These are phyloP conservation scores for Ceriops decandra DNA, from an alignment of 345 rosid genomes.

Conservation along the genomic window DNA sequence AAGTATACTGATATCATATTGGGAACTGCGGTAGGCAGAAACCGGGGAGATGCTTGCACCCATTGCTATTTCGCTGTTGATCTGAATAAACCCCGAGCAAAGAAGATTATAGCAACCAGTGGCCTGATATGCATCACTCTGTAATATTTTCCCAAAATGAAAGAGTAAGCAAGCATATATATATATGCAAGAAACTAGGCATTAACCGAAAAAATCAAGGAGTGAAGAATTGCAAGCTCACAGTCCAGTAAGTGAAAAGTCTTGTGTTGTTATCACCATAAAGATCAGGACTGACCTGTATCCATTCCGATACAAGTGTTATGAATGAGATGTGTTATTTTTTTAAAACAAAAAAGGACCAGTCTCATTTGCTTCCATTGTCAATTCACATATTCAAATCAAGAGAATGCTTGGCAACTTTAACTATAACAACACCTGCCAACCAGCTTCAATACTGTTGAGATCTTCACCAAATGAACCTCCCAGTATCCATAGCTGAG, in stretches of 20 bases:
- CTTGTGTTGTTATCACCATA: conserved; percentile 31
- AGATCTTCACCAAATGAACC: conserved; percentile 28
- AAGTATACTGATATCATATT: conserved; percentile 81
- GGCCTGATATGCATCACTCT: conserved; percentile 94
- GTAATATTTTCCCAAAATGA: not conserved
- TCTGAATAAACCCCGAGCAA: conserved; percentile 89
- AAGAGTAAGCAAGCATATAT: not conserved
- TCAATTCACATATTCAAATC: not conserved
- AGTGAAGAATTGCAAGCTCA: conserved; percentile 8
- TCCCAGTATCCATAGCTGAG: conserved; percentile 31
- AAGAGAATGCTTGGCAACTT: not conserved
- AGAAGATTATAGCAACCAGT: conserved; percentile 96
- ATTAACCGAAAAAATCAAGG: not conserved
- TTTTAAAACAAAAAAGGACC: not conserved
- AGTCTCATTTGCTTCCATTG: not conserved
- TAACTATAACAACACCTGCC: conserved; percentile 22
- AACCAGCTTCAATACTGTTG: conserved; percentile 34
- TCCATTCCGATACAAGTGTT: not conserved
- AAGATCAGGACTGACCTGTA: conserved; percentile 28
- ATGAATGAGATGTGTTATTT: no score
- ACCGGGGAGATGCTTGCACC: conserved; percentile 95
- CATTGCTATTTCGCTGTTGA: conserved; percentile 73
- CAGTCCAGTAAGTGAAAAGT: conserved; percentile 40
- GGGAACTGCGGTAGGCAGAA: conserved; percentile 52
- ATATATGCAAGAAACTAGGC: not conserved